Evolutionary conservation across 495 filamentous ascomycete species (phyloP).

Genomic region (Aspergillus saccharolyticus): DNA sequence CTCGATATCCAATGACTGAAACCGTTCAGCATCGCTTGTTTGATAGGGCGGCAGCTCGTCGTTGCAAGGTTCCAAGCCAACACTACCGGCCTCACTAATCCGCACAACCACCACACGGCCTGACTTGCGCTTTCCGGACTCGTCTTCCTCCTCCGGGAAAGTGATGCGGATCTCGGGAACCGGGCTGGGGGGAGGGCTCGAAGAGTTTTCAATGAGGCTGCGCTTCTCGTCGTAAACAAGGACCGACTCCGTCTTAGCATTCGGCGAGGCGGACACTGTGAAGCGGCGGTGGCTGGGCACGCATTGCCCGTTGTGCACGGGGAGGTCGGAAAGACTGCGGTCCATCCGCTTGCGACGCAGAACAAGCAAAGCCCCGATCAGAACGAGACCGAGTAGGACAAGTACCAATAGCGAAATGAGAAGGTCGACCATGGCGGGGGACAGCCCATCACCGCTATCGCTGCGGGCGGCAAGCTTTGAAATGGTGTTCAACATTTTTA

Average conservation of each 20-base stretch:
- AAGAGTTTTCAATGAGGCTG: conserved; percentile 66
- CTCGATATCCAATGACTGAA: conserved; percentile 89
- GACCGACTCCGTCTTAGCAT: conserved; percentile 57
- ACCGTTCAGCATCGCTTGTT: conserved; percentile 65
- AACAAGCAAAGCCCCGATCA: conserved; percentile 62
- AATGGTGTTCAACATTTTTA: conserved; percentile 43
- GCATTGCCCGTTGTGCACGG: conserved; percentile 54
- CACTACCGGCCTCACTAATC: conserved; percentile 76
- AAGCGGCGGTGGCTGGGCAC: conserved; percentile 60
- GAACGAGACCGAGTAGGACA: conserved; percentile 59
- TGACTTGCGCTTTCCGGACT: conserved; percentile 70
- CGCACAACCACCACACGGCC: conserved; percentile 88
- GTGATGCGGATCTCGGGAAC: conserved; percentile 97
- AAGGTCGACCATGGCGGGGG: conserved; percentile 60
- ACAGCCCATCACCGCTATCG: conserved; percentile 37
- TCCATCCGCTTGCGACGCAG: conserved; percentile 61
- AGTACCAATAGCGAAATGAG: conserved; percentile 77
- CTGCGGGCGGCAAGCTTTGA: conserved; percentile 48
- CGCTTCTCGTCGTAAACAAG: conserved; percentile 70
- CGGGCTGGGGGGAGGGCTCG: conserved; percentile 72
- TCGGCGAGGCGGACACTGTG: conserved; percentile 54
- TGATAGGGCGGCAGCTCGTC: conserved; percentile 89
- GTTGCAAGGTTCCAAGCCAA: conserved; percentile 78
- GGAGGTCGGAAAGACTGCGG: conserved; percentile 48
- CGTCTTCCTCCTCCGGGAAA: conserved; percentile 93